Percentiles rank a stretch among this genome's conserved stretches.
These are phyloP conservation scores for Mortierella alpina DNA, from an alignment of 192 early-diverging fungal genomes.

Conservation along the genomic window DNA sequence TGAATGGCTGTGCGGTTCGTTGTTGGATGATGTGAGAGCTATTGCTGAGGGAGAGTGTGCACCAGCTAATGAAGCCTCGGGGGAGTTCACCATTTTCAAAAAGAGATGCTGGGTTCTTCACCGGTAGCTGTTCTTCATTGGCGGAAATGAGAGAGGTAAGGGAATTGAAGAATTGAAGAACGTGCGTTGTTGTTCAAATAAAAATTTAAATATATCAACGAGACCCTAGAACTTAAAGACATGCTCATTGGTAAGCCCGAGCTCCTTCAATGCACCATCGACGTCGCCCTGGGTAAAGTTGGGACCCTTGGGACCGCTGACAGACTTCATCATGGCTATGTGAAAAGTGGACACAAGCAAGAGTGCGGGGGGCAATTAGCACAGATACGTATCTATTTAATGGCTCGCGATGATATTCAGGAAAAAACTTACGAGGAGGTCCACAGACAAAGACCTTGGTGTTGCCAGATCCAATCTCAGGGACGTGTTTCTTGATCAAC, in stretches of 20 bases:
- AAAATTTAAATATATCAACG: not conserved
- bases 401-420: constrained; percentile 26
- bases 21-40: not conserved
- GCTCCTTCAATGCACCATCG: constrained; percentile 83
- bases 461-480: constrained; percentile 69
- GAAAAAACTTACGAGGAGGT: constrained; percentile 28
- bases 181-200: not conserved
- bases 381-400: not conserved
- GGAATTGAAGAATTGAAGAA: not conserved
- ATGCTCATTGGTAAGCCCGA: constrained; percentile 75
- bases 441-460: constrained; percentile 52
- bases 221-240: constrained; percentile 86
- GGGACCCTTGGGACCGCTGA: constrained; percentile 84
- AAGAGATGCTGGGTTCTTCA: constrained; percentile 5
- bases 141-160: constrained; percentile 5
- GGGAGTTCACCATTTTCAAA: not conserved
- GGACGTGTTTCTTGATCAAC: constrained; percentile 76
- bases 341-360: constrained; percentile 51
- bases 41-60: not conserved
- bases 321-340: constrained; percentile 71
- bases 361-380: not conserved
- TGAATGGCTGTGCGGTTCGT: not conserved
- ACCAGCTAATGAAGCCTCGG: constrained; percentile 2
- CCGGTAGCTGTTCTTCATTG: constrained; percentile 9
- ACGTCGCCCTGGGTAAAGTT: constrained; percentile 88